Evolutionary conservation across 164 flowering plant species (phyloP).

Genomic region (Piper betle): DNA sequence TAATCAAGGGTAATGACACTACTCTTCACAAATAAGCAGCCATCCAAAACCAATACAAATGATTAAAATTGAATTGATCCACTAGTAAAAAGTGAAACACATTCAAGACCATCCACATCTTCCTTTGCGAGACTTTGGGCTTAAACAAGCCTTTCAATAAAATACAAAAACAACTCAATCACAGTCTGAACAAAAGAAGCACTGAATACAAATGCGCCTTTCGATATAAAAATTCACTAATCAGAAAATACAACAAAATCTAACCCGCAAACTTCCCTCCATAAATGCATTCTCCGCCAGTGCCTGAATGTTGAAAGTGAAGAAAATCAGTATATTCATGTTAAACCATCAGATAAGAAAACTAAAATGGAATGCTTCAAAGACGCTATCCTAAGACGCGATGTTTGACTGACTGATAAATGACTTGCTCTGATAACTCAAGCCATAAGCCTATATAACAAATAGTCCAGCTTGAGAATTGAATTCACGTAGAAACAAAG

Average conservation of each 20-base stretch:
- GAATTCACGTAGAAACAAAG: no score
- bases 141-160: neutral
- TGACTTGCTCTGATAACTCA: no score
- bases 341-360: no score
- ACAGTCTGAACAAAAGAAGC: neutral
- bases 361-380: no score
- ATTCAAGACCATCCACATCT: neutral
- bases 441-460: no score
- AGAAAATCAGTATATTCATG: no score
- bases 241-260: neutral
- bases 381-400: no score
- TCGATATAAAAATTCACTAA: neutral
- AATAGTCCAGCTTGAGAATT: no score
- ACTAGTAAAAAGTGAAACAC: neutral
- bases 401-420: no score
- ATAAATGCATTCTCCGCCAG: constrained; percentile 88
- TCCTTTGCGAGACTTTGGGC: no score
- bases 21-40: neutral
- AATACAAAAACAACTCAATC: neutral
- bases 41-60: neutral
- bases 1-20: neutral
- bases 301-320: no score
- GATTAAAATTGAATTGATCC: neutral
- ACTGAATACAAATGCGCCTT: neutral
- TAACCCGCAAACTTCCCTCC: constrained; percentile 81